Evolutionary conservation across 1,284 basidiomycete genomes (phyloP).

Genomic region (Malassezia vespertilionis): DNA sequence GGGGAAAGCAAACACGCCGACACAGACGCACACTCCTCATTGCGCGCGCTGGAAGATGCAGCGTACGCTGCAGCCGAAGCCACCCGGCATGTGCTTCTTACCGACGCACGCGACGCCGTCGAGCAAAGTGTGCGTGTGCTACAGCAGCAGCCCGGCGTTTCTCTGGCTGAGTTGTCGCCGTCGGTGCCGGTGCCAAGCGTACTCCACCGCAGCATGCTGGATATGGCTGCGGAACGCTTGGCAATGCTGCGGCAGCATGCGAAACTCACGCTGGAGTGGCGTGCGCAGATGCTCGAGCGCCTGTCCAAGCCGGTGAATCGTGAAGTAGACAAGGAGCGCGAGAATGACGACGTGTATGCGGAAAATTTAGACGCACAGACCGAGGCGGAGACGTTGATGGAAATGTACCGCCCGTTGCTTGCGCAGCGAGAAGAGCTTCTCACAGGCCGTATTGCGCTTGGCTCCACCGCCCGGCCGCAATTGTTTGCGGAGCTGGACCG

Average conservation of each 20-base stretch:
- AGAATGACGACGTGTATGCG: constrained; percentile 41
- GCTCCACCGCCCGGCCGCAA: constrained; percentile 26
- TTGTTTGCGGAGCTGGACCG: constrained; percentile 31
- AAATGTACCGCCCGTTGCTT: constrained; percentile 40
- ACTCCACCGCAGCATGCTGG: constrained; percentile 4
- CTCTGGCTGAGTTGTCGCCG: constrained; percentile 2
- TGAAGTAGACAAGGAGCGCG: constrained; percentile 32
- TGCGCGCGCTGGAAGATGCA: constrained; percentile 26
- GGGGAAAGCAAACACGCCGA: neutral
- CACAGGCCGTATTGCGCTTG: constrained; percentile 28
- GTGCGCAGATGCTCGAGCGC: constrained; percentile 23
- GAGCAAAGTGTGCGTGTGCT: constrained; percentile 13
- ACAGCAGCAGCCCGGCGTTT: neutral
- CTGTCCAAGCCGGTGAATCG: constrained; percentile 34
- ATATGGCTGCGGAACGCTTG: neutral
- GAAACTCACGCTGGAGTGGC: constrained; percentile 28
- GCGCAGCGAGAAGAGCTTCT: constrained; percentile 37
- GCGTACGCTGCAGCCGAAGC: constrained; percentile 34
- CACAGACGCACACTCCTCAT: neutral
- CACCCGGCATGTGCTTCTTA: constrained; percentile 29
- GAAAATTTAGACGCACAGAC: constrained; percentile 42
- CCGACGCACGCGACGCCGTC: constrained; percentile 24
- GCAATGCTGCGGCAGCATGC: constrained; percentile 26
- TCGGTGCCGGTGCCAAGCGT: neutral
- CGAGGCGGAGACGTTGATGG: constrained; percentile 38